phyloP scores from a whole-genome alignment of 495 filamentous ascomycete species.

The Neurospora sp. region DNA sequence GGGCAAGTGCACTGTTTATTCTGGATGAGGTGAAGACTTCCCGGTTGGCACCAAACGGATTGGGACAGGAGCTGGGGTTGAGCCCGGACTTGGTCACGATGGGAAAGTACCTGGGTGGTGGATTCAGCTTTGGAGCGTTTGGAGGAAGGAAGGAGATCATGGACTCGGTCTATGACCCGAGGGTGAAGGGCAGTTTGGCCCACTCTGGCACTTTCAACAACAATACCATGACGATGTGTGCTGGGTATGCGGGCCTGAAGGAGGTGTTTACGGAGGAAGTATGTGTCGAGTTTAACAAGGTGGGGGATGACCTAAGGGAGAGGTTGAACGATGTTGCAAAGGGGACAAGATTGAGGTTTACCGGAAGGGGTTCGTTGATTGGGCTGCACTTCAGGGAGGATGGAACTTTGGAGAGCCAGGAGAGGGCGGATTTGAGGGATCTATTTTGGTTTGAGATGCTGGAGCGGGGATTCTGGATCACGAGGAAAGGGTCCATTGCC shows the following conservation, averaged over 20 bases:
- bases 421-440: constrained; percentile 27
- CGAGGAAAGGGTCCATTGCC: constrained; percentile 30
- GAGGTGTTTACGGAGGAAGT: constrained; percentile 34
- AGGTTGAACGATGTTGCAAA: constrained; percentile 18
- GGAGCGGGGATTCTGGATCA: constrained; percentile 37
- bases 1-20: constrained; percentile 42
- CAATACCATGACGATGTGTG: constrained; percentile 50
- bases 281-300: constrained; percentile 23
- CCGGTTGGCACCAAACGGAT: constrained; percentile 38
- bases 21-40: constrained; percentile 59
- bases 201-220: constrained; percentile 65
- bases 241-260: constrained; percentile 36
- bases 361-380: constrained; percentile 35
- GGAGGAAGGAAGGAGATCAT: constrained; percentile 47
- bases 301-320: constrained; percentile 26
- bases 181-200: constrained; percentile 15
- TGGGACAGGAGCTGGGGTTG: constrained; percentile 31
- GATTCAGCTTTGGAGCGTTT: constrained; percentile 53
- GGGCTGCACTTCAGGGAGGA: constrained; percentile 29
- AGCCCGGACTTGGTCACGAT: constrained; percentile 49
- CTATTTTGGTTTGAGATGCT: constrained; percentile 43
- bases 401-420: constrained; percentile 15
- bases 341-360: constrained; percentile 28
- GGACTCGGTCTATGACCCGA: constrained; percentile 41
- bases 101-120: constrained; percentile 56